Base-by-base conservation (phyloP, 2,329 filamentous ascomycete species). In the Pestalotiopsis fici region DNA sequence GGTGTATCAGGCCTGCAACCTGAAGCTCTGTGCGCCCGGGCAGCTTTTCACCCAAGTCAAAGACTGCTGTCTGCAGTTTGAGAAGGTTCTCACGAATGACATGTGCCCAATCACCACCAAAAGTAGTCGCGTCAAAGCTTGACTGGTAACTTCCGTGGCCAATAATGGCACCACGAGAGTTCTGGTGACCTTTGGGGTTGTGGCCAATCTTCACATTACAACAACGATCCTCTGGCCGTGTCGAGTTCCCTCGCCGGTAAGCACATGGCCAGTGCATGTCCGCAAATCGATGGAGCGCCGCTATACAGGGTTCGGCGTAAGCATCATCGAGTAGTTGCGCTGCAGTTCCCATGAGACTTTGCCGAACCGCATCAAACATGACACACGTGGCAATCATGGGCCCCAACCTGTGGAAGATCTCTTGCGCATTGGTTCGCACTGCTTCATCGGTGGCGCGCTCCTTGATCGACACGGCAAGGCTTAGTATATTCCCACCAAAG, bases 351-450 rank as follows among this genome's bases (percentile, higher is more conserved):
- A 75, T 74, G 27, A 77, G 66, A 35, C 74, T 73, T 61, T 76
- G 75, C 21, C 74, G 72, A 21, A 76, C 75, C 7, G 74, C 74
- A 65, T 77, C 75, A 18, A 77, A 71, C 74, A 77, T 76, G 39
- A 77, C 72, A 43, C 75, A 77, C 0, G 74, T 75, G 13, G 74
- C 73, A 65, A 77, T 75, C 75, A 76, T 74, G 3, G 75, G 75
- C 0, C 72, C 75, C 35, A 77, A 73, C n/a, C 65, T 69, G 35
- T 74, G 69, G 57, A 77, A 77, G 1, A 77, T 76, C 21, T 74
- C 69, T 55, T 76, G 73, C 3, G 73, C 74, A 60, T 76, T 66
- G n/a, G 18, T 54, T 18, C 61, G 61, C 9, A 59, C 57, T 54
- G 37, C 43, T 25, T 55, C 59, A 15, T 57, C 27, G 15, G 21